Conservation (phyloP, 2,329 filamentous ascomycete species). For the Tolypocladium cylindrosporum region DNA sequence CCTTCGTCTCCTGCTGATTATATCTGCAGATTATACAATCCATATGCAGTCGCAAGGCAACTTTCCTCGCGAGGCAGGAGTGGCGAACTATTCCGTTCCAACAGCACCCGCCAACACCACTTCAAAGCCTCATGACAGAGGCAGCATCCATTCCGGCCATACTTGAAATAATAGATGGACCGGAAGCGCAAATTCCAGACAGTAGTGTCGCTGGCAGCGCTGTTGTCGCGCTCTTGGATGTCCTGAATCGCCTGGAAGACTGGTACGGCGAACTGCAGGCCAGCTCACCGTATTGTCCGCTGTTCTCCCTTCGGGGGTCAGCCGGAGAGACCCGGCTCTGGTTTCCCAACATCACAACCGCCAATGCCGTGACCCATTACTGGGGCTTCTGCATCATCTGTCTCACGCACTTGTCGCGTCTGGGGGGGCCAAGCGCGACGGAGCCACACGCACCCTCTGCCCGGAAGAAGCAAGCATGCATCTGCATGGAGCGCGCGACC, state of each 20-base stretch:
- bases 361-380: constrained; percentile 25
- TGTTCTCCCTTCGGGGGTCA: background rate
- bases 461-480: background rate
- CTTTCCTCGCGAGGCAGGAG: constrained; percentile 17
- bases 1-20: background rate
- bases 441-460: background rate
- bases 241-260: background rate
- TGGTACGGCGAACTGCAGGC: background rate
- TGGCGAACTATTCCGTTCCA: constrained; percentile 23
- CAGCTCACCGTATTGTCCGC: background rate
- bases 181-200: background rate
- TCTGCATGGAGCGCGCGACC: constrained; percentile 6
- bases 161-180: constrained; percentile 10
- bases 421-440: constrained; percentile 1
- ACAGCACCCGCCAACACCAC: constrained; percentile 10
- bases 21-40: constrained; percentile 18
- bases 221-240: no score
- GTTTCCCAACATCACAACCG: constrained; percentile 24
- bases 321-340: constrained; percentile 8
- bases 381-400: constrained; percentile 28
- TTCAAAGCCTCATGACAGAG: constrained; percentile 20
- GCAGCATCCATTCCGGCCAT: constrained; percentile 14
- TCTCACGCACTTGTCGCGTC: constrained; percentile 13
- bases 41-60: constrained; percentile 15
- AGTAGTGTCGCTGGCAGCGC: no score